Evolutionary conservation across 805 yeast species (phyloP).

Genomic region (Priceomyces fermenticarens): DNA sequence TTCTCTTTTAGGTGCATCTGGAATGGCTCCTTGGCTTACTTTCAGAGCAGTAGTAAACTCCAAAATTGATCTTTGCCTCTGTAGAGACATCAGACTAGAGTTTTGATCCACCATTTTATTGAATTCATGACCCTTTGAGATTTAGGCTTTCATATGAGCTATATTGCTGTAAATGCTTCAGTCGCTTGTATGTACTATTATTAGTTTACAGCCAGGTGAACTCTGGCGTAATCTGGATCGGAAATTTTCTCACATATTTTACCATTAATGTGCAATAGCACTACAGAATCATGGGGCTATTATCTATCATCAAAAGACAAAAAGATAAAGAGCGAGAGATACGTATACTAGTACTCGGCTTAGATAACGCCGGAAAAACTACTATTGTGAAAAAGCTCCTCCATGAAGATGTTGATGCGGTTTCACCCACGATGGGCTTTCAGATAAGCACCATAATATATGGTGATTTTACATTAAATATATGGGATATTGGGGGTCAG

Average conservation of each 20-base stretch:
- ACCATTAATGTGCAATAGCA: conserved; percentile 1
- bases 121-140: too few species aligned
- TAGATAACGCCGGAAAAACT: conserved; percentile 91
- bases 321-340: conserved; percentile 76
- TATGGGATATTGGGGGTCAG: conserved; percentile 87
- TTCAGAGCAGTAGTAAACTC: conserved; percentile 13
- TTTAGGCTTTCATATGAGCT: too few species aligned
- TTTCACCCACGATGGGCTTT: conserved; percentile 90
- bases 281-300: conserved; percentile 61
- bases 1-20: background rate
- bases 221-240: too few species aligned
- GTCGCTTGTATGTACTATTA: too few species aligned
- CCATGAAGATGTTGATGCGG: conserved; percentile 46
- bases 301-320: conserved; percentile 77
- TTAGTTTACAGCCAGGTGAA: too few species aligned
- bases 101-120: too few species aligned
- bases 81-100: background rate
- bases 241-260: background rate
- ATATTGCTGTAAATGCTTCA: too few species aligned
- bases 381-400: conserved; percentile 67
- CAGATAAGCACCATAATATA: conserved; percentile 60
- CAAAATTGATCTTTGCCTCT: conserved; percentile 23
- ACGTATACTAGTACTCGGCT: conserved; percentile 73
- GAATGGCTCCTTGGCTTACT: background rate
- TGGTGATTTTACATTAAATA: conserved; percentile 46